Percentiles rank a stretch among this genome's conserved stretches.
phyloP scores from a whole-genome alignment of 441 rosid genomes.

The Cnidoscolus chayamansa region DNA sequence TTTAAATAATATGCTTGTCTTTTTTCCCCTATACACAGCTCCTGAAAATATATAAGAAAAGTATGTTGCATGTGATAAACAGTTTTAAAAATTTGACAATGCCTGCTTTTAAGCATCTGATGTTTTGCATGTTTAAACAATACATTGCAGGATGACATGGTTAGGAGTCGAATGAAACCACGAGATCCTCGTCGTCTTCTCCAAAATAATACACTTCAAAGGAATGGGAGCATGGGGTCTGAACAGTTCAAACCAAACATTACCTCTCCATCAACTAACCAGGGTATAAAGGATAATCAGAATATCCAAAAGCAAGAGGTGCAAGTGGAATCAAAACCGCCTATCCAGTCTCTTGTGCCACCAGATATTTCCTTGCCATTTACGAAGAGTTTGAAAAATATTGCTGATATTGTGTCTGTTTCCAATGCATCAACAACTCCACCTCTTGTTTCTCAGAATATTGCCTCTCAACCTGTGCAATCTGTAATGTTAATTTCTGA shows the following conservation, averaged over 20 bases:
- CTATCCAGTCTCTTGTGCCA: slow-evolving; percentile 35
- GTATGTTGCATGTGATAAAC: no score
- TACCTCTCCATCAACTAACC: slow-evolving; percentile 27
- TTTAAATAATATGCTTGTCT: neutral
- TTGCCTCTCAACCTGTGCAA: slow-evolving; percentile 40
- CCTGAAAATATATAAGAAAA: neutral
- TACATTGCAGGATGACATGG: slow-evolving; percentile 56
- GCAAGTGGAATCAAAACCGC: slow-evolving; percentile 36
- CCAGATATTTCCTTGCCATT: slow-evolving; percentile 64
- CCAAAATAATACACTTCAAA: slow-evolving; percentile 57
- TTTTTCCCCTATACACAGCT: neutral
- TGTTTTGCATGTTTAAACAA: slow-evolving; percentile 2
- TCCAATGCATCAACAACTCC: slow-evolving; percentile 49
- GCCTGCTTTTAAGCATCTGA: slow-evolving; percentile 6
- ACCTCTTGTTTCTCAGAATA: slow-evolving; percentile 37
- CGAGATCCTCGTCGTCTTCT: slow-evolving; percentile 95
- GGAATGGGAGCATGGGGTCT: slow-evolving; percentile 41
- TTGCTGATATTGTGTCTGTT: slow-evolving; percentile 56
- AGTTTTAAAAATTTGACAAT: neutral
- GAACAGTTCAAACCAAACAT: slow-evolving; percentile 54
- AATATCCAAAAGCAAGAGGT: slow-evolving; percentile 35
- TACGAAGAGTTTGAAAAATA: slow-evolving; percentile 62
- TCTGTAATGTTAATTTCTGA: slow-evolving; percentile 34
- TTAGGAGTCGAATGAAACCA: slow-evolving; percentile 84
- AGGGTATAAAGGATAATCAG: slow-evolving; percentile 34